These are phyloP conservation scores for Plasmodium fragile DNA, from an alignment of 169 alveolate species.

Conservation along the genomic window DNA sequence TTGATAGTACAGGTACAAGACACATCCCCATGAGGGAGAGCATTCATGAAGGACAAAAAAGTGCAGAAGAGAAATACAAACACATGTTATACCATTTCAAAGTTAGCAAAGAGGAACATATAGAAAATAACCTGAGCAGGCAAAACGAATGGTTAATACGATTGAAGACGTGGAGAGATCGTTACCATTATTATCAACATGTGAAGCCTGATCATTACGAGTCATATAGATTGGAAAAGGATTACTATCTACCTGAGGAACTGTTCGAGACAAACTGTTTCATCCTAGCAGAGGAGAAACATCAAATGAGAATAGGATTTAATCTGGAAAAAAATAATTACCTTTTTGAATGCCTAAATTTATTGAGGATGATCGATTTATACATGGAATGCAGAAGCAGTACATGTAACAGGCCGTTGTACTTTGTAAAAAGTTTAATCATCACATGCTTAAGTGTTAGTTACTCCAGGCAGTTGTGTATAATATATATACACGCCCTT, in stretches of 20 bases:
- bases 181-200: constrained; percentile 37
- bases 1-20: not conserved
- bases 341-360: constrained; percentile 41
- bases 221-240: constrained; percentile 23
- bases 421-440: constrained; percentile 67
- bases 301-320: not conserved
- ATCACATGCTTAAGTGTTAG: constrained; percentile 68
- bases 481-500: constrained; percentile 38
- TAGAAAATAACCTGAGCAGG: constrained; percentile 26
- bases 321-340: constrained; percentile 24
- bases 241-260: constrained; percentile 31
- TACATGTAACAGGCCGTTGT: constrained; percentile 31
- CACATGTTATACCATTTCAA: constrained; percentile 17
- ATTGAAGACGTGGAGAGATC: constrained; percentile 15
- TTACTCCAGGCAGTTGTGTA: constrained; percentile 17
- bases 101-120: constrained; percentile 43
- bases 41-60: not conserved
- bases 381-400: constrained; percentile 61
- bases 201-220: constrained; percentile 29
- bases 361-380: constrained; percentile 59
- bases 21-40: not conserved
- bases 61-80: not conserved
- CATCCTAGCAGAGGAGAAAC: constrained; percentile 28
- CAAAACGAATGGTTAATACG: constrained; percentile 17
- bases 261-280: constrained; percentile 25